Conservation (phyloP, 169 alveolate species). For the Plasmodium inui region DNA sequence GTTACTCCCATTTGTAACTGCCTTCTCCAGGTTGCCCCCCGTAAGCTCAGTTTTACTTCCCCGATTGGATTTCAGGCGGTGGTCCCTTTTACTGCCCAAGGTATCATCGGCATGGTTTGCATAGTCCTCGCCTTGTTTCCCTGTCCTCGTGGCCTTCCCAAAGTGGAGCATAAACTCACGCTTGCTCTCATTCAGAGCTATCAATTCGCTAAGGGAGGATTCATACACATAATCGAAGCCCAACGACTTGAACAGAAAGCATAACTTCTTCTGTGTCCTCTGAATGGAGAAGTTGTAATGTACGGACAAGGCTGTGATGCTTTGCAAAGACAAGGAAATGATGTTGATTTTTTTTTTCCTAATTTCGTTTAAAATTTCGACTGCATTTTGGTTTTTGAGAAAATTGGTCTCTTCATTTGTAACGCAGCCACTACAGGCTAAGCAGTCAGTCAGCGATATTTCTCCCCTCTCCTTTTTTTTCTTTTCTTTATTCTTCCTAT, state of each 20-base stretch:
- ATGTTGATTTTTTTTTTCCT: constrained; percentile 75
- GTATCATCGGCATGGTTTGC: background rate
- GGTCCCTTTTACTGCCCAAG: background rate
- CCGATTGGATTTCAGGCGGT: background rate
- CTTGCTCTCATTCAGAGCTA: constrained; percentile 60
- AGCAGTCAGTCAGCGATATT: constrained; percentile 87
- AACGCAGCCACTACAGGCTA: constrained; percentile 95
- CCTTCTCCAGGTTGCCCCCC: background rate
- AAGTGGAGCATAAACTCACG: constrained; percentile 68
- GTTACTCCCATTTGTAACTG: background rate
- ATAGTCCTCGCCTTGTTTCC: background rate
- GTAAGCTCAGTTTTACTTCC: background rate
- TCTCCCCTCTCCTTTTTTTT: constrained; percentile 35
- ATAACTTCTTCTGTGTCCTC: constrained; percentile 71
- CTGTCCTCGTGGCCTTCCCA: background rate
- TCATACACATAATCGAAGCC: constrained; percentile 77
- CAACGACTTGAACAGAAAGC: constrained; percentile 75
- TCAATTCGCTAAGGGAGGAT: constrained; percentile 73
- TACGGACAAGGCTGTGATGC: constrained; percentile 85
- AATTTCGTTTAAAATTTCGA: constrained; percentile 80
- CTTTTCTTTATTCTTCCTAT: constrained; percentile 16
- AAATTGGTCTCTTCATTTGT: constrained; percentile 92
- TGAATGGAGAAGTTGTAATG: constrained; percentile 72
- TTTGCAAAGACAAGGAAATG: constrained; percentile 87
- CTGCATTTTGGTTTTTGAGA: constrained; percentile 85